Evolutionary conservation across 148 eudicot genomes (phyloP), one percentile per base, ranked within the genome.

Genomic region (Simmondsia chinensis): DNA sequence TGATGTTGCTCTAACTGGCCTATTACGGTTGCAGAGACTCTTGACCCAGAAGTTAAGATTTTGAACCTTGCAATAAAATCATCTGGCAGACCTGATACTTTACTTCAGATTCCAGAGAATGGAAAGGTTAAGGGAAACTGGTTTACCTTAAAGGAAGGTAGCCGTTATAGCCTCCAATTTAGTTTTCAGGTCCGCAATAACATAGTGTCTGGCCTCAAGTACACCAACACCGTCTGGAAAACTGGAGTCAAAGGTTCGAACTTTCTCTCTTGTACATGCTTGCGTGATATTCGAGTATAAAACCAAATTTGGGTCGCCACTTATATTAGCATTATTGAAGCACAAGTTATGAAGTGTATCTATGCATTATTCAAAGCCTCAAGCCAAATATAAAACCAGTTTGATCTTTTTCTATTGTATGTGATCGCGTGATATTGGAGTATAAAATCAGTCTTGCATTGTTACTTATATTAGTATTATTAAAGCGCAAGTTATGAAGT

Each of bases 141-240:
- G 96, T 88, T 88, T 69, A 69, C 69, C 12, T 48, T 88, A 61
- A 88, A 88, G 69, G 96, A 83, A 71, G 94, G 81, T 27, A 70
- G 83, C 68, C 74, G 33, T 21, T 83, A 88, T 62, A 70, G 65
- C 61, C 79, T 88, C 3, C 62, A 63, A 38, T 88, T 88, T 62
- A 64, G 68, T 6, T 88, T 88, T 50, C 66, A 75, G 60, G 91
- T 88, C 64, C 66, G 38, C 64, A 82, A 82, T 43, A 87, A 82
- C 59, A 82, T 87, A 8, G 96, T 82, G 13, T 79, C 84, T 2
- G 96, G 94, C 34, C 76, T 87, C 47, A 87, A 77, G 49, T 87
- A 87, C 69, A 70, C 54, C 12, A 82, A 87, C 65, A 60, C 74
- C 0, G 94, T 87, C 38, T 87, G 96, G 96, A 87, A 87, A 72